phyloP scores from a whole-genome alignment of 768 basidiomycete species.

The Sporobolomyces roseus region DNA sequence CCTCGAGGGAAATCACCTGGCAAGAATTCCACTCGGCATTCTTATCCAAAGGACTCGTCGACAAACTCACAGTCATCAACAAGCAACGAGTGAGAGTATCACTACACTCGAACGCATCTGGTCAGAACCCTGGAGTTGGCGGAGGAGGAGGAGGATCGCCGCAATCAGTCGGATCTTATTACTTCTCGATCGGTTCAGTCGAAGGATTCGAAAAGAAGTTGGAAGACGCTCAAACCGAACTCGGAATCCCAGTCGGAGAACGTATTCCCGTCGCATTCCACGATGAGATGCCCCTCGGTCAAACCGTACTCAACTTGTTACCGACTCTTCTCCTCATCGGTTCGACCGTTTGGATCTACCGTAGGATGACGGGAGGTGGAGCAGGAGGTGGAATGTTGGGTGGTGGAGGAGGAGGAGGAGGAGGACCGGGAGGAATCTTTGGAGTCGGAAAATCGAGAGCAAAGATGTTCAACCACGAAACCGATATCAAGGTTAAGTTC shows the following conservation, averaged over 20 bases:
- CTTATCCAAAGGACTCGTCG: slow-evolving; percentile 92
- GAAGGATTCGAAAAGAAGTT: slow-evolving; percentile 95
- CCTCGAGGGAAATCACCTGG: slow-evolving; percentile 87
- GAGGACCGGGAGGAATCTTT: slow-evolving; percentile 80
- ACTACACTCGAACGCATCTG: slow-evolving; percentile 82
- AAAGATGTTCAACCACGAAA: slow-evolving; percentile 91
- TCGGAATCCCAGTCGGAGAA: slow-evolving; percentile 85
- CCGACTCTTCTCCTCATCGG: slow-evolving; percentile 91
- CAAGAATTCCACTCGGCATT: slow-evolving; percentile 97
- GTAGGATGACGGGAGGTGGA: slow-evolving; percentile 58
- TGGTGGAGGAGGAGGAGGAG: slow-evolving; percentile 51
- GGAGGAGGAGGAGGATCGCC: slow-evolving; percentile 3
- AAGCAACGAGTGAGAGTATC: slow-evolving; percentile 84
- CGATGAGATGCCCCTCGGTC: slow-evolving; percentile 82
- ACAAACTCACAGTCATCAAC: slow-evolving; percentile 87
- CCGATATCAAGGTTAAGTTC: slow-evolving; percentile 86
- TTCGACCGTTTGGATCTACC: slow-evolving; percentile 79
- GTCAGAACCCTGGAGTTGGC: slow-evolving; percentile 55
- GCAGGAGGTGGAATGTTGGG: slow-evolving; percentile 51
- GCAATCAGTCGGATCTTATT: slow-evolving; percentile 53
- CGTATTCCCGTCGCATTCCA: slow-evolving; percentile 95
- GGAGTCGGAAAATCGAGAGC: slow-evolving; percentile 94
- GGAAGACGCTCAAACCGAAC: slow-evolving; percentile 85
- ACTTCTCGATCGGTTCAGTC: slow-evolving; percentile 95
- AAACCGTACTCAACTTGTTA: slow-evolving; percentile 79